Conservation (phyloP, 2,329 filamentous ascomycete species). For the Aspergillus eucalypticola region DNA sequence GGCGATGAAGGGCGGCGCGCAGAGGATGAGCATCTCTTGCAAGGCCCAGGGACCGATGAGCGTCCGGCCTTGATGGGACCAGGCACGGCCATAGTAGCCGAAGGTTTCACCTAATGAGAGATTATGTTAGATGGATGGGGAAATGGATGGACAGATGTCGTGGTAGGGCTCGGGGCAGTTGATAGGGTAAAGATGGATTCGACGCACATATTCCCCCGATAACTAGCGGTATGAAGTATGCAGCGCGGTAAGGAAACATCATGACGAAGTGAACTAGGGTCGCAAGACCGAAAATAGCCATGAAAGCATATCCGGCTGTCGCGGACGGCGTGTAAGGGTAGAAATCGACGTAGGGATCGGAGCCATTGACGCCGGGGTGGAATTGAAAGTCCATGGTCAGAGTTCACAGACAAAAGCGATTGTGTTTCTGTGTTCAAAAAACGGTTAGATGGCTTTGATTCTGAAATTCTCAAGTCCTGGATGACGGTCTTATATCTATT, state of each 20-base stretch:
- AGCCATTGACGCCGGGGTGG: slow-evolving; percentile 34
- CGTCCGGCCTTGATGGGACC: slow-evolving; percentile 31
- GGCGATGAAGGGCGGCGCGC: slow-evolving; percentile 45
- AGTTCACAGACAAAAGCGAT: too few species aligned
- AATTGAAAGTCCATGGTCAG: slow-evolving; percentile 33
- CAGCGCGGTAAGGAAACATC: slow-evolving; percentile 34
- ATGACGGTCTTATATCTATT: too few species aligned
- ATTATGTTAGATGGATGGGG: neutral
- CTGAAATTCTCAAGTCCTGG: too few species aligned
- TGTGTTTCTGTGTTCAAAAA: too few species aligned
- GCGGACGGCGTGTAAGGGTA: slow-evolving; percentile 40
- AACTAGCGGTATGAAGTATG: slow-evolving; percentile 41
- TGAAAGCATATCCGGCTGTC: slow-evolving; percentile 38
- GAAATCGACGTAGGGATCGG: slow-evolving; percentile 34
- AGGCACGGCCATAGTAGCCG: slow-evolving; percentile 40
- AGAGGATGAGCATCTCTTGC: slow-evolving; percentile 42
- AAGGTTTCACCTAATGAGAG: slow-evolving; percentile 34
- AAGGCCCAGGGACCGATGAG: slow-evolving; percentile 35
- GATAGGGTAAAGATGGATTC: neutral
- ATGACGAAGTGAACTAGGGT: slow-evolving; percentile 33
- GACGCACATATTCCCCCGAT: slow-evolving; percentile 40
- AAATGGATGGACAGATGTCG: neutral
- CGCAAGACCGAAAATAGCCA: slow-evolving; percentile 35
- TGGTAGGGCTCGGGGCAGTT: neutral
- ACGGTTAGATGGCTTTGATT: too few species aligned